Base-by-base conservation (phyloP, 2,329 filamentous ascomycete species). In the Aspergillus quadrilineatus region DNA sequence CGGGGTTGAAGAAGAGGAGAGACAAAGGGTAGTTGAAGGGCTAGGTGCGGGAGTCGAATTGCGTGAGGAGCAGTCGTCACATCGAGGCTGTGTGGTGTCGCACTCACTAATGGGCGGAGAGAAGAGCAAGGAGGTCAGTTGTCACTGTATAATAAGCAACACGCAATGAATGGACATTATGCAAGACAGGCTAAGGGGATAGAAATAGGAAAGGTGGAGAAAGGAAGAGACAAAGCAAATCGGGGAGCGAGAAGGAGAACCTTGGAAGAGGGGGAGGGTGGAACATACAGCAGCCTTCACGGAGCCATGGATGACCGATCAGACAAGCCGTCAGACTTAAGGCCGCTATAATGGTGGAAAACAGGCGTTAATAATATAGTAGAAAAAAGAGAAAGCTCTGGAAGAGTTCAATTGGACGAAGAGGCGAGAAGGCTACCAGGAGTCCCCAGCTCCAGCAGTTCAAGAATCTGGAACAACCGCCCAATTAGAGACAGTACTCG, bases 41-140 rank as follows among this genome's bases (percentile, higher is more conserved):
- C 30, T 37, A 44, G 48, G 44, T 34, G 37, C 29, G 37, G 39
- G 41, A 53, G 45, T 37, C 34, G 44, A 56, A 29, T 41, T 29
- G 36, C 22, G 36, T 53, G 48, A 56, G 36, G 58, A 60, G 46
- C 59, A 47, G 47, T 47, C 60, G 60, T 69, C 67, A 67, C 65
- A 69, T 69, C 61, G 63, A 70, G 65, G 66, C 67, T 61, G 26
- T 57, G 50, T 65, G 59, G 56, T 60, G 66, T 68, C 64, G 63
- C 59, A 67, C 60, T 62, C 64, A 69, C 66, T 56, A 50, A 54
- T 34, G 26, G 50, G 30, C 28, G 39, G 50, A 52, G 48, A 53
- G 41, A 30, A 43, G 45, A 52, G 37, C 49, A 55, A 22, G 41
- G 47, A 59, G 43, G 60, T 56, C 53, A 63, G 60, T 52, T 59